phyloP scores from a whole-genome alignment of 192 early-diverging fungal species.

The Gryganskiella cystojenkinii region DNA sequence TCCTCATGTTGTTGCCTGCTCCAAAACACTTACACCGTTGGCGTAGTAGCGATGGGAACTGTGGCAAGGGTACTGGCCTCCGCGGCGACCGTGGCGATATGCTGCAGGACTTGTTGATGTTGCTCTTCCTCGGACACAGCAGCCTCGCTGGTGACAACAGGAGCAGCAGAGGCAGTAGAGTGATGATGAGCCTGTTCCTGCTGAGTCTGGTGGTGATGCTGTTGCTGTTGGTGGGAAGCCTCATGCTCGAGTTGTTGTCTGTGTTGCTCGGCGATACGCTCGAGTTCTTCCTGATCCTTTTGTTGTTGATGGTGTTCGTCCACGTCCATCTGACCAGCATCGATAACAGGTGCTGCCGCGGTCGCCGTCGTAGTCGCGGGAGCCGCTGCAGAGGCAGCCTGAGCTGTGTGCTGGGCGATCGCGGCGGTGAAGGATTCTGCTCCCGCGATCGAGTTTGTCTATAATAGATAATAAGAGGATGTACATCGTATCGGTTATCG shows the following conservation, averaged over 20 bases:
- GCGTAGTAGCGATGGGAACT: slow-evolving; percentile 8
- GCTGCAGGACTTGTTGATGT: slow-evolving; percentile 18
- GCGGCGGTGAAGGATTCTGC: slow-evolving; percentile 28
- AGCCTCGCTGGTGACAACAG: neutral
- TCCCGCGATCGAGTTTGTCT: slow-evolving; percentile 29
- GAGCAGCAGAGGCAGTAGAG: neutral
- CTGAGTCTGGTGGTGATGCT: slow-evolving; percentile 10
- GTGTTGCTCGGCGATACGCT: slow-evolving; percentile 19
- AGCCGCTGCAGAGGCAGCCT: neutral
- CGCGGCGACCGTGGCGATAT: slow-evolving; percentile 4
- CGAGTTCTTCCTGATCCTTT: slow-evolving; percentile 13
- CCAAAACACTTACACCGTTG: slow-evolving; percentile 20
- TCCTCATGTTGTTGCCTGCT: too few species aligned
- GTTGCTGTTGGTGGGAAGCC: neutral
- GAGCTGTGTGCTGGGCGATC: slow-evolving; percentile 22
- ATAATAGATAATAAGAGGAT: neutral
- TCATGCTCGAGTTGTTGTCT: slow-evolving; percentile 4
- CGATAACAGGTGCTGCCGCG: neutral
- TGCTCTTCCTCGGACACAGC: neutral
- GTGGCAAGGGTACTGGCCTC: slow-evolving; percentile 32
- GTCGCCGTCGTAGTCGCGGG: neutral
- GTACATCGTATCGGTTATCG: too few species aligned
- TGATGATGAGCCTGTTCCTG: slow-evolving; percentile 4
- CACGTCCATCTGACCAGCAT: too few species aligned
- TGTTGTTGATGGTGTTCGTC: slow-evolving; percentile 12